phyloP scores from a whole-genome alignment of 345 rosid genomes.

The Firmiana major region DNA sequence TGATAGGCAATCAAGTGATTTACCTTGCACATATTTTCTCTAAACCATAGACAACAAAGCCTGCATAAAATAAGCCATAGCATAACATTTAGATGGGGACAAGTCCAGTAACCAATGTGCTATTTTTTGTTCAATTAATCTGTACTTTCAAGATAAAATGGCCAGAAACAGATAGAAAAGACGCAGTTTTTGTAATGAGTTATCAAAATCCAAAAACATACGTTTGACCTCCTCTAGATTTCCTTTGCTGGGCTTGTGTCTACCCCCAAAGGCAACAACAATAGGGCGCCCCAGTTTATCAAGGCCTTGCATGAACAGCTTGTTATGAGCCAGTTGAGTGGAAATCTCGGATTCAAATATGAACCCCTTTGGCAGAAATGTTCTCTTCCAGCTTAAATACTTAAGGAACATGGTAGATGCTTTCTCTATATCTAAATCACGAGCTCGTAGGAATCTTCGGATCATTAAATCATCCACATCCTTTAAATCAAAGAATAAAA shows the following conservation, averaged over 20 bases:
- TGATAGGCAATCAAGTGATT: background rate
- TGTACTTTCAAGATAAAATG: background rate
- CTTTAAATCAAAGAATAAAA: conserved; percentile 28
- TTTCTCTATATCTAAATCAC: conserved; percentile 82
- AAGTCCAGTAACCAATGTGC: background rate
- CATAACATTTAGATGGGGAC: background rate
- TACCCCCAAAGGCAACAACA: conserved; percentile 46
- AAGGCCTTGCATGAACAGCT: conserved; percentile 67
- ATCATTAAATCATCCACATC: conserved; percentile 75
- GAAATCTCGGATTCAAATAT: conserved; percentile 53
- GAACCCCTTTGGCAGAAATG: conserved; percentile 51
- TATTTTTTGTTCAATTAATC: background rate
- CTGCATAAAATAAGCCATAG: conserved; percentile 23
- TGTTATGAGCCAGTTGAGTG: conserved; percentile 58
- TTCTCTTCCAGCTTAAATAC: conserved; percentile 67
- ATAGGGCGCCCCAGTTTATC: conserved; percentile 78
- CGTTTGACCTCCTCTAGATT: conserved; percentile 76
- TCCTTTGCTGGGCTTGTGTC: conserved; percentile 65
- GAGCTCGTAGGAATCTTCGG: conserved; percentile 80
- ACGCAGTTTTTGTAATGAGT: background rate
- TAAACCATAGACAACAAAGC: conserved; percentile 59
- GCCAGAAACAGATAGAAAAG: background rate
- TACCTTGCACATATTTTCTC: conserved; percentile 74
- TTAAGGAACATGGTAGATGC: conserved; percentile 66
- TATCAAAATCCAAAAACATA: conserved; percentile 19